Percentiles rank a stretch among this genome's conserved stretches.
phyloP scores from a whole-genome alignment of 257 asterid genomes.

The Primulina huaijiensis region DNA sequence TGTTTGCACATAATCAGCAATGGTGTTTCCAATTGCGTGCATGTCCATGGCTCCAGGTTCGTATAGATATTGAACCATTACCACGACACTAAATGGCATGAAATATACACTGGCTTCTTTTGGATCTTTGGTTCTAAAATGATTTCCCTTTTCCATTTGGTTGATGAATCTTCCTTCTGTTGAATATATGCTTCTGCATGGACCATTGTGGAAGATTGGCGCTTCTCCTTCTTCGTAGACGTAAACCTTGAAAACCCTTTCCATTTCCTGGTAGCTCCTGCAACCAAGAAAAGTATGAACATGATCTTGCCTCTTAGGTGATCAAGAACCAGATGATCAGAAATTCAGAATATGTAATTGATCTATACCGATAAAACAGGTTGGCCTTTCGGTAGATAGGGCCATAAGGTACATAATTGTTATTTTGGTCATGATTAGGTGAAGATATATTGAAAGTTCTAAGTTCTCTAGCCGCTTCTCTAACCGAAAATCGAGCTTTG shows the following conservation, averaged over 20 bases:
- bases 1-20: conserved; percentile 40
- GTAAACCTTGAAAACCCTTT: conserved; percentile 43
- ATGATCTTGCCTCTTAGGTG: no score
- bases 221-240: conserved; percentile 56
- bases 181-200: conserved; percentile 50
- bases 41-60: conserved; percentile 32
- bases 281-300: no score
- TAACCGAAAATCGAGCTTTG: not conserved
- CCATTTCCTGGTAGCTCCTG: conserved; percentile 61
- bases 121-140: conserved; percentile 41
- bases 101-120: conserved; percentile 48
- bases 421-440: not conserved
- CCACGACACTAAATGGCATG: conserved; percentile 49
- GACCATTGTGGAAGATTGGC: conserved; percentile 52
- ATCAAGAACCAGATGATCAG: no score
- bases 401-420: not conserved
- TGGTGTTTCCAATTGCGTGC: conserved; percentile 29
- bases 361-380: not conserved
- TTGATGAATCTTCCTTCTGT: conserved; percentile 52
- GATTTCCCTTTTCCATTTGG: conserved; percentile 42
- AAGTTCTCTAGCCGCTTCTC: not conserved
- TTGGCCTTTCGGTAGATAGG: not conserved
- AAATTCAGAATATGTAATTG: not conserved
- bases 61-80: conserved; percentile 38
- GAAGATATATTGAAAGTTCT: not conserved